Conservation (phyloP, 345 rosid genomes). For the Dovyalis caffra region DNA sequence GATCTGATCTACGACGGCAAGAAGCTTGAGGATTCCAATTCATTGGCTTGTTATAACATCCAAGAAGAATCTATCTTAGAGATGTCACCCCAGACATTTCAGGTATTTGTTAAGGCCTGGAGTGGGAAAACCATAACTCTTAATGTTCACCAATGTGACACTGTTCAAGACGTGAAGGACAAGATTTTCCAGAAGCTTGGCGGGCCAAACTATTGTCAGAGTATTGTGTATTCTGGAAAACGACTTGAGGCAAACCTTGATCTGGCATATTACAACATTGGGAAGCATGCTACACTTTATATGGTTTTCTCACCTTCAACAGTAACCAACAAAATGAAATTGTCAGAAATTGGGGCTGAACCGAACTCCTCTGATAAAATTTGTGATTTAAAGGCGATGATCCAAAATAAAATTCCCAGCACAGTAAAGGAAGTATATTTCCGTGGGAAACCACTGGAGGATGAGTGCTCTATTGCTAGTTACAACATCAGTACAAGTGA, state of each 20-base stretch:
- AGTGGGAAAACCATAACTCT: constrained; percentile 35
- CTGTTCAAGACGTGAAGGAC: constrained; percentile 19
- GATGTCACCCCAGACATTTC: constrained; percentile 14
- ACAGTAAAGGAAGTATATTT: constrained; percentile 13
- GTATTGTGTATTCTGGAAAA: constrained; percentile 27
- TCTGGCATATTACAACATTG: constrained; percentile 31
- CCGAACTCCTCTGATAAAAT: background rate
- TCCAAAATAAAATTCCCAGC: background rate
- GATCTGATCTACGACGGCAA: constrained; percentile 19
- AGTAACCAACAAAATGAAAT: background rate
- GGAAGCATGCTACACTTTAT: constrained; percentile 27
- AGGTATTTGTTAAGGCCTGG: constrained; percentile 36
- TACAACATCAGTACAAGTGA: background rate
- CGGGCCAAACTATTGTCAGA: background rate
- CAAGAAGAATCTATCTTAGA: constrained; percentile 28
- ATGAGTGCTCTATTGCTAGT: constrained; percentile 1
- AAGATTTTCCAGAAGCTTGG: constrained; percentile 18
- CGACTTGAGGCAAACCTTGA: constrained; percentile 14
- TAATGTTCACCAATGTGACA: constrained; percentile 18
- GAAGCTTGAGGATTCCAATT: constrained; percentile 31
- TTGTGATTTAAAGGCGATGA: constrained; percentile 2
- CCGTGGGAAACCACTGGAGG: background rate
- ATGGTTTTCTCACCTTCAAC: constrained; percentile 10
- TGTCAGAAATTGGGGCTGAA: background rate
- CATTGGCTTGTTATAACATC: constrained; percentile 32